Evolutionary conservation across 1,284 basidiomycete species (phyloP).

Genomic region (Ustilago cynodontis): DNA sequence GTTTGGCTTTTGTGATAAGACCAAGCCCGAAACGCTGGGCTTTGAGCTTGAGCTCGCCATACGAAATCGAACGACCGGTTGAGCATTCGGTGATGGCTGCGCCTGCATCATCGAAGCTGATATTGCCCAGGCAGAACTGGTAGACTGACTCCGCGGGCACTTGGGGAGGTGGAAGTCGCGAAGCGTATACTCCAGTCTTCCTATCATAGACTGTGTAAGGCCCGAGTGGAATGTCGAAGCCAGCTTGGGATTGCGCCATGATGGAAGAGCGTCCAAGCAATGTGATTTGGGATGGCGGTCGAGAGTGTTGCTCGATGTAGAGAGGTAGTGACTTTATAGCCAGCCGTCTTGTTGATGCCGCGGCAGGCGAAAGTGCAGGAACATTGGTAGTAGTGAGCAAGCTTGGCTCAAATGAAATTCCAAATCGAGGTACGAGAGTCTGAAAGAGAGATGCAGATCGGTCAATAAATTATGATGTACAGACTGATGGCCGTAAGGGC

Average conservation of each 20-base stretch:
- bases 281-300: not conserved
- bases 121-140: constrained; percentile 23
- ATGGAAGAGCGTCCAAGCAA: not conserved
- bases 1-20: constrained; percentile 35
- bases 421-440: not conserved
- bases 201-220: constrained; percentile 23
- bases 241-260: constrained; percentile 11
- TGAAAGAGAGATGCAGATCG: too few relatives aligned
- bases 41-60: constrained; percentile 45
- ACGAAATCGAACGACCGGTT: constrained; percentile 24
- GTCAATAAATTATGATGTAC: not conserved
- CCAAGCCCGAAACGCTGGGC: constrained; percentile 47
- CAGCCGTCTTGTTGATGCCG: not conserved
- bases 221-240: constrained; percentile 12
- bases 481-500: not conserved
- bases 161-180: constrained; percentile 17
- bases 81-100: constrained; percentile 29
- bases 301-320: not conserved
- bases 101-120: constrained; percentile 31
- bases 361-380: not conserved
- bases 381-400: not conserved
- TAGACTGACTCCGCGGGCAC: constrained; percentile 20
- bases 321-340: not conserved
- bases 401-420: not conserved
- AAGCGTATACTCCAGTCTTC: constrained; percentile 24